Evolutionary conservation across 1,139 yeast species (phyloP).

Genomic region (Suhomyces coccinellae): DNA sequence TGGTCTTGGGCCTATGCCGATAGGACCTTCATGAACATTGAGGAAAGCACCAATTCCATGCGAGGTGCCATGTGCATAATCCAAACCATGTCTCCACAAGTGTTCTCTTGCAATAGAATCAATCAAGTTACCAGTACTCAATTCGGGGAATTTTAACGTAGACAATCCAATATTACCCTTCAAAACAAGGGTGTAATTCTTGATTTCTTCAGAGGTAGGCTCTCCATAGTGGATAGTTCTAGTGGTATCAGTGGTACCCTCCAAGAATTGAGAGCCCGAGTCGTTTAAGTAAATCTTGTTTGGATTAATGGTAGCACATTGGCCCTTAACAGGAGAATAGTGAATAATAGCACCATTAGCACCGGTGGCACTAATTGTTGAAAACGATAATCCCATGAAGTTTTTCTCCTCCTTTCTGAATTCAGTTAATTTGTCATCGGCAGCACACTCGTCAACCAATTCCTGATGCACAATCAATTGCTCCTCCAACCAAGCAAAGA

Average conservation of each 20-base stretch:
- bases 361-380: constrained; percentile 91
- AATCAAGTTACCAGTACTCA: constrained; percentile 78
- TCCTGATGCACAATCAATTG: constrained; percentile 55
- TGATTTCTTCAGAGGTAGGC: constrained; percentile 67
- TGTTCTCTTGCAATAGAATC: constrained; percentile 89
- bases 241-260: constrained; percentile 96
- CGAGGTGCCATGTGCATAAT: constrained; percentile 95
- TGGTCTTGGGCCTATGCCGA: constrained; percentile 79
- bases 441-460: constrained; percentile 74
- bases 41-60: constrained; percentile 95
- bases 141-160: constrained; percentile 77
- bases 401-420: constrained; percentile 62
- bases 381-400: constrained; percentile 84
- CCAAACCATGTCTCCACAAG: constrained; percentile 84
- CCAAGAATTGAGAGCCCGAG: constrained; percentile 90
- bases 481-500: constrained; percentile 84
- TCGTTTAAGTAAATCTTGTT: constrained; percentile 81
- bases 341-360: constrained; percentile 93
- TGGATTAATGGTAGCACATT: constrained; percentile 70
- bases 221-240: constrained; percentile 81
- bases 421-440: constrained; percentile 66
- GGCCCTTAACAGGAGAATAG: constrained; percentile 67
- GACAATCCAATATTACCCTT: constrained; percentile 90
- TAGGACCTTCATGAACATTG: constrained; percentile 96
- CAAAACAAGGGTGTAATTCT: constrained; percentile 83